Base-by-base conservation (phyloP, 2,329 filamentous ascomycete genomes). In the Nothomitra cinnamomea region DNA sequence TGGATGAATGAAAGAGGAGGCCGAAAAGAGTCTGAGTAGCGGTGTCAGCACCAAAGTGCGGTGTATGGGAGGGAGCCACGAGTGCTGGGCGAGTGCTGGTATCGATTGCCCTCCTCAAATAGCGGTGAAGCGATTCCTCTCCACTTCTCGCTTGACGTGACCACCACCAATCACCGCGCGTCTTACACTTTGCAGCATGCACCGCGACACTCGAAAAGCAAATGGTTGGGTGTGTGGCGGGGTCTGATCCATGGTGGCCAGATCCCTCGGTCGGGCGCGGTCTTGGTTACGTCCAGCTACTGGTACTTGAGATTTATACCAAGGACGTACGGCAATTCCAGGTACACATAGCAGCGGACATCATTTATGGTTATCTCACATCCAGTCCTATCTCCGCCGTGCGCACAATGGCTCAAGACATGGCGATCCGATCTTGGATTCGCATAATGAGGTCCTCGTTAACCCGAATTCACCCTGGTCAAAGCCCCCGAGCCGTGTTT, bases 11-110 rank as follows among this genome's bases (percentile, higher is more conserved):
- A 22, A 19, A 28, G 35, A 52, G 50, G 50, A 52, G 36, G 50
- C 45, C 24, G 24, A 49, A 52, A 28, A 52, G 50, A 52, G 21
- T 24, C 24, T 28, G 50, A 49, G 45, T 49, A 52, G 50, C 50
- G 50, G 50, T 52, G 50, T 52, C 50, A 21, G 32, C 50, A 49
- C 45, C 32, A 49, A 49, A 49, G 45, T 49, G 45, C 24, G 45
- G 45, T 49, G 45, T 49, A 49, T 49, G 45, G 45, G 45, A 49
- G 45, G 45, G 25, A 49, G 45, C 45, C 45, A 49, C 45, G 45
- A 49, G 28, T 32, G 28, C 28, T 32, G 28, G 28, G 28, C 45
- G 32, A 49, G 32, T 8, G 10, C 7, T 19, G 45, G 45, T 49
- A 49, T 49, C 45, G 45, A 49, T 49, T 49, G 45, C 45, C 45